Evolutionary conservation across 257 asterid species (phyloP).

Genomic region (Parsonsia alboflavescens): DNA sequence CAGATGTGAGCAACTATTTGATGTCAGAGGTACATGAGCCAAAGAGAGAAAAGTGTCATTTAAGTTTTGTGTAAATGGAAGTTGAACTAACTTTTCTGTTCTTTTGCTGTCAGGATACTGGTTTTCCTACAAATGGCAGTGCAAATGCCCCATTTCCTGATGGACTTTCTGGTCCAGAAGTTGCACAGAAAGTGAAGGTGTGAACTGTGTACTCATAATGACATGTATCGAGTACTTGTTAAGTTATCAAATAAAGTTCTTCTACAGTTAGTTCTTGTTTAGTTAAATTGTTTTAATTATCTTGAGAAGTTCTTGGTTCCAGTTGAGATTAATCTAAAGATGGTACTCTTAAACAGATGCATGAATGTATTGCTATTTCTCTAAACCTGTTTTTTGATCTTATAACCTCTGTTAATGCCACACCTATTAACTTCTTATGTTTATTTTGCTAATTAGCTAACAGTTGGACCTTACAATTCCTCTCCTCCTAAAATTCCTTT

Average conservation of each 20-base stretch:
- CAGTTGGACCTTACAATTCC: background rate
- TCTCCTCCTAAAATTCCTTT: background rate
- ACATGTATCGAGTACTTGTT: slow-evolving; percentile 9
- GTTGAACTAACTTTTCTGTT: slow-evolving; percentile 18
- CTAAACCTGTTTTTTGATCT: too few relatives aligned
- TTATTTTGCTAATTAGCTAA: too few relatives aligned
- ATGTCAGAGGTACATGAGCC: slow-evolving; percentile 64
- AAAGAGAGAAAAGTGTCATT: background rate
- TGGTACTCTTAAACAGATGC: background rate
- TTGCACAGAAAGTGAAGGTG: slow-evolving; percentile 66
- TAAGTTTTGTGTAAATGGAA: slow-evolving; percentile 4
- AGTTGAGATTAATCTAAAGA: too few relatives aligned
- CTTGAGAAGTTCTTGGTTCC: too few relatives aligned
- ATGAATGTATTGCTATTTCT: background rate
- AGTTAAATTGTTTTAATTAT: too few relatives aligned
- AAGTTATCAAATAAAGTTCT: too few relatives aligned
- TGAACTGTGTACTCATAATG: slow-evolving; percentile 5
- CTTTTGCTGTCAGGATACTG: slow-evolving; percentile 53
- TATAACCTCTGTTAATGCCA: background rate
- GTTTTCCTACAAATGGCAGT: slow-evolving; percentile 62
- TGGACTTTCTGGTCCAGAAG: slow-evolving; percentile 81
- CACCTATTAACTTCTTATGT: too few relatives aligned
- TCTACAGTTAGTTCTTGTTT: too few relatives aligned
- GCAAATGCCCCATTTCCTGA: slow-evolving; percentile 54
- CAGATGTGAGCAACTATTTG: slow-evolving; percentile 94